phyloP scores from a whole-genome alignment of 83 land plant genomes.

The Diphasiastrum complanatum region DNA sequence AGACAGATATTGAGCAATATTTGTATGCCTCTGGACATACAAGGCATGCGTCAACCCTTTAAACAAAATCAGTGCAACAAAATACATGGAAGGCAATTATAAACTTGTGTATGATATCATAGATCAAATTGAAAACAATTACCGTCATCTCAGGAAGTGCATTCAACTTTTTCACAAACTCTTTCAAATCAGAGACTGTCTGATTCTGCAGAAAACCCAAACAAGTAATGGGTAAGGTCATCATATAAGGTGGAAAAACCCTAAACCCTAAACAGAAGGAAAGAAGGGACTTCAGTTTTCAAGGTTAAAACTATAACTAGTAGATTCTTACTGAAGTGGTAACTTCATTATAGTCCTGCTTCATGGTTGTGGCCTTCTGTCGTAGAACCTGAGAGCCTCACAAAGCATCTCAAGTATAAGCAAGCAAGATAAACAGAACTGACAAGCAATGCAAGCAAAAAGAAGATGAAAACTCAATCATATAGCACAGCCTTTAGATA shows the following conservation, averaged over 20 bases:
- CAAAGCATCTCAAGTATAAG: no score
- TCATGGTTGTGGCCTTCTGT: constrained; percentile 84
- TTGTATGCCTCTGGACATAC: constrained; percentile 70
- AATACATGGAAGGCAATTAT: background rate
- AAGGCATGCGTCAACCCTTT: background rate
- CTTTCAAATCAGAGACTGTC: constrained; percentile 77
- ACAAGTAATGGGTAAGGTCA: background rate
- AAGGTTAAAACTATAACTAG: background rate
- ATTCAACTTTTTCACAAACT: constrained; percentile 87
- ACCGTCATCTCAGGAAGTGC: constrained; percentile 96
- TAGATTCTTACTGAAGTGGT: constrained; percentile 50
- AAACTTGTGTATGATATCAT: background rate
- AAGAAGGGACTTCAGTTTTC: constrained; percentile 7
- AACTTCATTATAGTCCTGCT: constrained; percentile 85
- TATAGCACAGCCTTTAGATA: background rate
- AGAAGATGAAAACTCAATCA: background rate
- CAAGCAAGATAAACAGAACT: constrained; percentile 6
- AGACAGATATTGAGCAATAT: constrained; percentile 81
- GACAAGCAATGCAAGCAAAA: background rate
- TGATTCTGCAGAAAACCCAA: constrained; percentile 51
- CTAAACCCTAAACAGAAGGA: background rate
- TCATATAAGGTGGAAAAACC: no score
- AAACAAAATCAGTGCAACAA: background rate
- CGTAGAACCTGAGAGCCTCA: constrained; percentile 83
- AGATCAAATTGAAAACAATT: constrained; percentile 13